Conservation (phyloP, 257 asterid species). For the Capsicum chinense region DNA sequence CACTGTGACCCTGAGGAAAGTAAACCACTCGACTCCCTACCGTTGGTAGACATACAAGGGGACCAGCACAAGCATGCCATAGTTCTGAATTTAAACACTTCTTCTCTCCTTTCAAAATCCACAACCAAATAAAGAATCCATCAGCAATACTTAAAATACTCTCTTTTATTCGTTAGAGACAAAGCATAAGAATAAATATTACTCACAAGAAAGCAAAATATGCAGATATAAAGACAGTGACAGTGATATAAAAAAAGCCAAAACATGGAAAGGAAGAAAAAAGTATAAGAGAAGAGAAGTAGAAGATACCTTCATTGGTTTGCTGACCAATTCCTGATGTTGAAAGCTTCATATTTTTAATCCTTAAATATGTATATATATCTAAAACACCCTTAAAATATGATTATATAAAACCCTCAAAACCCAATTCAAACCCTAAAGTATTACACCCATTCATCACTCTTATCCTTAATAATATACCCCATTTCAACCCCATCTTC, state of each 20-base stretch:
- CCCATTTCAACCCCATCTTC: constrained; percentile 26
- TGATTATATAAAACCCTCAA: constrained; percentile 29
- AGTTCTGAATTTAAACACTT: constrained; percentile 94
- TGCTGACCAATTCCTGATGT: constrained; percentile 67
- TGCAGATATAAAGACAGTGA: constrained; percentile 1
- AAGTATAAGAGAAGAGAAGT: constrained; percentile 26
- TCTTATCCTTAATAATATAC: constrained; percentile 29
- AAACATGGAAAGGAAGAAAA: constrained; percentile 25
- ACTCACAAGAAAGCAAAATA: not conserved
- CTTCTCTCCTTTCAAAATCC: constrained; percentile 79
- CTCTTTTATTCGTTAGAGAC: not conserved
- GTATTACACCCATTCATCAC: constrained; percentile 30
- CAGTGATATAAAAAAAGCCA: constrained; percentile 25
- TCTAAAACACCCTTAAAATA: constrained; percentile 30
- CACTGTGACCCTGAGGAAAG: constrained; percentile 99
- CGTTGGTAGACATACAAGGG: constrained; percentile 83
- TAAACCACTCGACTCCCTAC: constrained; percentile 92
- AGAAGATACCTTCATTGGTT: constrained; percentile 53
- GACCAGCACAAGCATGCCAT: constrained; percentile 99
- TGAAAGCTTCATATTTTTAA: constrained; percentile 57
- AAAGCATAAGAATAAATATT: constrained; percentile 11
- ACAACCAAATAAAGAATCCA: constrained; percentile 37
- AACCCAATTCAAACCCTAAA: constrained; percentile 39
- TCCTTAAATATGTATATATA: constrained; percentile 32
- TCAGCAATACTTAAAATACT: constrained; percentile 29